Percentiles rank a stretch among this genome's conserved stretches.
phyloP scores from a whole-genome alignment of 306 rosid species.

The Cicer pinnatifidum region DNA sequence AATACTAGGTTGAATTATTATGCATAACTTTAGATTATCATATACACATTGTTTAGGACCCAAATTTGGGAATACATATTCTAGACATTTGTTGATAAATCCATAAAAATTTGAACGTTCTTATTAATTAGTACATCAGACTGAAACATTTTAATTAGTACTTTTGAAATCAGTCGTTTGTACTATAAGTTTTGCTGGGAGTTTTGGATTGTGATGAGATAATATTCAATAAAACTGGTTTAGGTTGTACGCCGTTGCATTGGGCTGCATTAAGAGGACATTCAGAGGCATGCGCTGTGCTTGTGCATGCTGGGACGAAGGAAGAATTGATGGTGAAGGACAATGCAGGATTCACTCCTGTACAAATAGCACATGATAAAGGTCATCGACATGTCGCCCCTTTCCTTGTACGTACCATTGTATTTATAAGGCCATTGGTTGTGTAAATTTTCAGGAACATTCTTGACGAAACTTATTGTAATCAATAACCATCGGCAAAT shows the following conservation, averaged over 20 bases:
- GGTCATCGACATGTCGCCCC: slow-evolving; percentile 93
- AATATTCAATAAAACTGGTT: slow-evolving; percentile 40
- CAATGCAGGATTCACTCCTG: slow-evolving; percentile 83
- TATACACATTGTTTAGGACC: background rate
- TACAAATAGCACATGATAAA: slow-evolving; percentile 86
- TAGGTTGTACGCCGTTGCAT: slow-evolving; percentile 96
- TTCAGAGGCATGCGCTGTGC: slow-evolving; percentile 84
- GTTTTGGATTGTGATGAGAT: slow-evolving; percentile 40
- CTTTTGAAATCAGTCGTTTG: slow-evolving; percentile 1
- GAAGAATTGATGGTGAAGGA: slow-evolving; percentile 80
- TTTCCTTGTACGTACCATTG: slow-evolving; percentile 83
- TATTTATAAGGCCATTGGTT: slow-evolving; percentile 49
- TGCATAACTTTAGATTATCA: slow-evolving; percentile 32
- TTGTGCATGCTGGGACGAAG: slow-evolving; percentile 89
- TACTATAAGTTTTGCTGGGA: slow-evolving; percentile 21
- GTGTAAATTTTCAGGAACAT: slow-evolving; percentile 34
- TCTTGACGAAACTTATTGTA: slow-evolving; percentile 34
- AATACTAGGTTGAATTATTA: slow-evolving; percentile 27
- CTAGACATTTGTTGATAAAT: slow-evolving; percentile 31
- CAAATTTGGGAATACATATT: slow-evolving; percentile 31
- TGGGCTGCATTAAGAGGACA: slow-evolving; percentile 89
- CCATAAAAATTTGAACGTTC: slow-evolving; percentile 11
- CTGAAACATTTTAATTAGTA: slow-evolving; percentile 18
- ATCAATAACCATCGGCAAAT: slow-evolving; percentile 33
- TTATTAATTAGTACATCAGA: background rate